Percentiles rank a stretch among this genome's conserved stretches.
Evolutionary conservation across 257 asterid genomes (phyloP).

Genomic region (Lithospermum erythrorhizon): DNA sequence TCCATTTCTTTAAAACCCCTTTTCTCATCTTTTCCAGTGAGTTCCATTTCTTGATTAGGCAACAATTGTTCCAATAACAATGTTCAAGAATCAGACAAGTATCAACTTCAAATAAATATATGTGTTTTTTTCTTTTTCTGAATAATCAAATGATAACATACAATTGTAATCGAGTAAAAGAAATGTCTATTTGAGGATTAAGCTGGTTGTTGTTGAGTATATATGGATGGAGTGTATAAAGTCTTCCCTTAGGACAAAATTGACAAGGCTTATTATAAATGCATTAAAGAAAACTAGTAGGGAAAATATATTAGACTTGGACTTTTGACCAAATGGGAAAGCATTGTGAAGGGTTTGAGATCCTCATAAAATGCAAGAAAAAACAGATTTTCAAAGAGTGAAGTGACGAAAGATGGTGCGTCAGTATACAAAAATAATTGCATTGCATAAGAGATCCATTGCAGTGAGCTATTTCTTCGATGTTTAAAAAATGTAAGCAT

Average conservation of each 20-base stretch:
- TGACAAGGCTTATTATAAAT: neutral
- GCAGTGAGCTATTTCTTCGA: too few relatives aligned
- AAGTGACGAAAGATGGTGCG: conserved; percentile 31
- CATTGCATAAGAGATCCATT: too few relatives aligned
- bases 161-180: too few relatives aligned
- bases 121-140: neutral
- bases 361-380: conserved; percentile 14
- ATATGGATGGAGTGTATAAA: conserved; percentile 3
- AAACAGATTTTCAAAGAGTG: neutral
- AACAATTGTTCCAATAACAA: conserved; percentile 13
- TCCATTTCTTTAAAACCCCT: conserved; percentile 29
- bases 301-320: conserved; percentile 3
- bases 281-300: conserved; percentile 8
- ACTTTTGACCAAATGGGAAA: conserved; percentile 29
- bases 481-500: too few relatives aligned
- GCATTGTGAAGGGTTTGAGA: conserved; percentile 2
- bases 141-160: neutral
- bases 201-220: neutral
- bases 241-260: conserved; percentile 1
- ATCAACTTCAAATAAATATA: neutral
- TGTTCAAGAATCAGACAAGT: neutral
- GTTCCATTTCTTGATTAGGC: conserved; percentile 11
- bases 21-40: conserved; percentile 1
- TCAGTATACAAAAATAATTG: conserved; percentile 21
- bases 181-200: neutral